Conservation (phyloP, 495 filamentous ascomycete genomes). For the Penicillium manginii region DNA sequence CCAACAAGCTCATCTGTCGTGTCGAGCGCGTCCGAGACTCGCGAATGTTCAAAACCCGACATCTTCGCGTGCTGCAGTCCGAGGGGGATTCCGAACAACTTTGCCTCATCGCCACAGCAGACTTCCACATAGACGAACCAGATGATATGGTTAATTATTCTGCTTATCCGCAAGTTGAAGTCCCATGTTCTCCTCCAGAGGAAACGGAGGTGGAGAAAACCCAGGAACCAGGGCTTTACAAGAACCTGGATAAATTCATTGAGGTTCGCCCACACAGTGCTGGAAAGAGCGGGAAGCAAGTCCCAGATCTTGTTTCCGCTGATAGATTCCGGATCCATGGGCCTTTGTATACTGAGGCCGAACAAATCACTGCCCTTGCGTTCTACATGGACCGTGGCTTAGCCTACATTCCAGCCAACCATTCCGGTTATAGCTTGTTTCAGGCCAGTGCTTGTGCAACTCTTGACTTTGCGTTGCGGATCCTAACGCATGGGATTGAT, state of each 20-base stretch:
- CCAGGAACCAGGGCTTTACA: not conserved
- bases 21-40: not conserved
- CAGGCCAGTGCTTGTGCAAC: slow-evolving; percentile 23
- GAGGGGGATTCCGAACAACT: not conserved
- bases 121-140: not conserved
- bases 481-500: slow-evolving; percentile 12
- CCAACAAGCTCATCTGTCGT: not conserved
- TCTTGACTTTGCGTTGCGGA: slow-evolving; percentile 23
- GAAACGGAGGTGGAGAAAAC: not conserved
- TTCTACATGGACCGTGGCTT: slow-evolving; percentile 25
- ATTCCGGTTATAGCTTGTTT: slow-evolving; percentile 14
- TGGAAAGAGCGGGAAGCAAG: not conserved
- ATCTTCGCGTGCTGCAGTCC: not conserved
- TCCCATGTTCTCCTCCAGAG: not conserved
- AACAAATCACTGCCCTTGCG: slow-evolving; percentile 22
- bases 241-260: not conserved
- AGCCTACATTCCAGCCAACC: slow-evolving; percentile 21
- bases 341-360: slow-evolving; percentile 13
- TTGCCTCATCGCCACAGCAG: not conserved
- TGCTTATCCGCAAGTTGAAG: not conserved
- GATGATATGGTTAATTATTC: not conserved
- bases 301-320: not conserved
- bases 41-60: not conserved
- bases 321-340: slow-evolving; percentile 17
- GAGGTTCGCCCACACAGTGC: not conserved